phyloP scores from a whole-genome alignment of 1,284 basidiomycete genomes.

The Clitocybe nebularis region DNA sequence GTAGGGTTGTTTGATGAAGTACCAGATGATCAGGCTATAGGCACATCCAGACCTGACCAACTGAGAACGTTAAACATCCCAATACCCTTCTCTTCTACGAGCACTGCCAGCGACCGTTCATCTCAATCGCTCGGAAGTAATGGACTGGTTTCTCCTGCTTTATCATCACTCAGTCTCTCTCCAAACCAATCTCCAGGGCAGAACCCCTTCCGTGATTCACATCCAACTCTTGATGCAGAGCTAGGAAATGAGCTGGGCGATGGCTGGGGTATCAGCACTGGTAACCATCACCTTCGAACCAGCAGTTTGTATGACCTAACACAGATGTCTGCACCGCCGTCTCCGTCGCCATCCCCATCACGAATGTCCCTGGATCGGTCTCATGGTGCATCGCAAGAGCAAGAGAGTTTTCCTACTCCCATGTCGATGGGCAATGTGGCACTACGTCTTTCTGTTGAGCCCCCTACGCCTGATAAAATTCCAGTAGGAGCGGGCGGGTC shows the following conservation, averaged over 20 bases:
- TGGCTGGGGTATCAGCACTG: slow-evolving; percentile 35
- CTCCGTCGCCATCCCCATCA: slow-evolving; percentile 30
- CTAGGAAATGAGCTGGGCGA: slow-evolving; percentile 50
- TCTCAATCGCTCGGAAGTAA: slow-evolving; percentile 22
- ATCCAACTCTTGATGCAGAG: slow-evolving; percentile 55
- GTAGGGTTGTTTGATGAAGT: slow-evolving; percentile 57
- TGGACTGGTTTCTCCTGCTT: slow-evolving; percentile 27
- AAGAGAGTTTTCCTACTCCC: slow-evolving; percentile 15
- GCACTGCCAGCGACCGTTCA: slow-evolving; percentile 17
- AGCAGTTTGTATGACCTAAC: slow-evolving; percentile 50
- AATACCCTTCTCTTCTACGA: slow-evolving; percentile 20
- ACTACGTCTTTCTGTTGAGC: slow-evolving; percentile 34
- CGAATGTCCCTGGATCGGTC: slow-evolving; percentile 15
- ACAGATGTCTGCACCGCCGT: slow-evolving; percentile 31
- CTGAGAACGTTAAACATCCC: slow-evolving; percentile 16
- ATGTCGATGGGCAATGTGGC: slow-evolving; percentile 17
- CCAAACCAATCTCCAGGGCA: slow-evolving; percentile 18
- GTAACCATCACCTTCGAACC: slow-evolving; percentile 42
- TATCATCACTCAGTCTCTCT: slow-evolving; percentile 31
- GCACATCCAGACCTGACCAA: slow-evolving; percentile 14
- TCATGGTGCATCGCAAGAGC: slow-evolving; percentile 9
- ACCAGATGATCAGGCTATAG: slow-evolving; percentile 11
- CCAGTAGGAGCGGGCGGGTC: slow-evolving; percentile 5
- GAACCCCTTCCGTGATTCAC: slow-evolving; percentile 22
- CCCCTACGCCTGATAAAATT: slow-evolving; percentile 33